Conservation (phyloP, 495 filamentous ascomycete genomes). For the Neurospora sp. region DNA sequence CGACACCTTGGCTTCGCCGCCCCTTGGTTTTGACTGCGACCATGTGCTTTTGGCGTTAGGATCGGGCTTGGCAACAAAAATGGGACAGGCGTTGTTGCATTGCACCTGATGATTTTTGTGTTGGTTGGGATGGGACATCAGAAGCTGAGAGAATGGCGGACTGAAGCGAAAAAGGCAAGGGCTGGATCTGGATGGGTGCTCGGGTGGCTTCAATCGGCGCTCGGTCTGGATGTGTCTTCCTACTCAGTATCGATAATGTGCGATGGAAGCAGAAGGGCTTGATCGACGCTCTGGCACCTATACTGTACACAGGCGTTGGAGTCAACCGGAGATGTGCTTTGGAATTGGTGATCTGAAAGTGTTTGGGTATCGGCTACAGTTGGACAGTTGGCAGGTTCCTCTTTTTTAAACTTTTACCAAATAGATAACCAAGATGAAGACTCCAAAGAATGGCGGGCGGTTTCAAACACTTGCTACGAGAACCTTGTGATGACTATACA, state of each 20-base stretch:
- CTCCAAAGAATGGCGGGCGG: not conserved
- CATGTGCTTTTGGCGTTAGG: not conserved
- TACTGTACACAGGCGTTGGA: not conserved
- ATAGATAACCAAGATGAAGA: not conserved
- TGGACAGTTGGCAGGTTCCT: not conserved
- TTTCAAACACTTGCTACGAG: not conserved
- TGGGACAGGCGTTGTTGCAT: not conserved
- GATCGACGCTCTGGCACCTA: not conserved
- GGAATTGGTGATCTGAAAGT: not conserved
- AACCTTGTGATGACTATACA: not conserved
- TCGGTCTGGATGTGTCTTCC: not conserved
- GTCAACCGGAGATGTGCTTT: not conserved
- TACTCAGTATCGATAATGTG: not conserved
- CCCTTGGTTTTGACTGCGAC: not conserved
- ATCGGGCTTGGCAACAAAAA: not conserved
- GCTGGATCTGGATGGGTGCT: not conserved
- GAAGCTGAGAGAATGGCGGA: too few species aligned
- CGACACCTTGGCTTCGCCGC: not conserved
- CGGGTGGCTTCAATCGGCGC: not conserved
- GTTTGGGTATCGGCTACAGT: not conserved
- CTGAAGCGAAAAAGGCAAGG: not conserved
- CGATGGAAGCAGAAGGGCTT: not conserved
- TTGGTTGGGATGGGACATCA: too few species aligned
- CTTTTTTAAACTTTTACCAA: not conserved
- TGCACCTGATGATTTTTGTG: not conserved